A percentile compares a stretch with the other conserved stretches of the same genome.
Evolutionary conservation across 768 basidiomycete genomes (phyloP).

Genomic region (Pisolithus marmoratus): DNA sequence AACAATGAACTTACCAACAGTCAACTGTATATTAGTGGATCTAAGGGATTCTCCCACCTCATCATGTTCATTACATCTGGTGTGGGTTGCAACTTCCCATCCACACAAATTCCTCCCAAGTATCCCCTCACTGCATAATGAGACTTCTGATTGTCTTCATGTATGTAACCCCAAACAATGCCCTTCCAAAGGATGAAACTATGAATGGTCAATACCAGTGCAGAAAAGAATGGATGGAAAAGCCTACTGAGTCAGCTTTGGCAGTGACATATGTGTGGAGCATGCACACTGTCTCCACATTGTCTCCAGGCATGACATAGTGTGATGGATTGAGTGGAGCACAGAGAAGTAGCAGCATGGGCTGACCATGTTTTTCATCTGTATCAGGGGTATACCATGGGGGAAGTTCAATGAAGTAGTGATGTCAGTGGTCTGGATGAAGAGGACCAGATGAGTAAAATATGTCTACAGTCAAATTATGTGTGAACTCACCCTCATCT

Average conservation of each 20-base stretch:
- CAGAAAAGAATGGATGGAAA: background rate
- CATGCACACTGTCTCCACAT: conserved; percentile 85
- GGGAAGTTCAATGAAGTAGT: conserved; percentile 85
- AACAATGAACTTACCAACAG: too few relatives aligned
- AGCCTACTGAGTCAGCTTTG: conserved; percentile 72
- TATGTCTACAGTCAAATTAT: conserved; percentile 48
- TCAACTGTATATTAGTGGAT: too few relatives aligned
- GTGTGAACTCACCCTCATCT: conserved; percentile 33
- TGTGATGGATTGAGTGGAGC: conserved; percentile 1
- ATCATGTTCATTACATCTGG: too few relatives aligned
- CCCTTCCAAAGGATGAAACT: conserved; percentile 92
- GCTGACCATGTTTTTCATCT: conserved; percentile 79
- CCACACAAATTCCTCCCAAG: too few relatives aligned
- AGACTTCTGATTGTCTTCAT: too few relatives aligned
- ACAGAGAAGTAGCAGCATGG: background rate
- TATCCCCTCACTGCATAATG: too few relatives aligned
- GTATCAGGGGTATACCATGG: conserved; percentile 72
- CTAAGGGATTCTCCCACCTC: too few relatives aligned
- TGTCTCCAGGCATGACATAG: conserved; percentile 96
- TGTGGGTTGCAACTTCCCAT: too few relatives aligned
- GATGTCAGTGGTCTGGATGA: conserved; percentile 92
- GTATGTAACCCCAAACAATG: conserved; percentile 18
- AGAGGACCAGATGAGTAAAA: conserved; percentile 39
- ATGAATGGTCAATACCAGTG: conserved; percentile 3
- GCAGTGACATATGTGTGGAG: conserved; percentile 83